phyloP scores from a whole-genome alignment of 352 stramenopile species.

The Pythium sukuiense region DNA sequence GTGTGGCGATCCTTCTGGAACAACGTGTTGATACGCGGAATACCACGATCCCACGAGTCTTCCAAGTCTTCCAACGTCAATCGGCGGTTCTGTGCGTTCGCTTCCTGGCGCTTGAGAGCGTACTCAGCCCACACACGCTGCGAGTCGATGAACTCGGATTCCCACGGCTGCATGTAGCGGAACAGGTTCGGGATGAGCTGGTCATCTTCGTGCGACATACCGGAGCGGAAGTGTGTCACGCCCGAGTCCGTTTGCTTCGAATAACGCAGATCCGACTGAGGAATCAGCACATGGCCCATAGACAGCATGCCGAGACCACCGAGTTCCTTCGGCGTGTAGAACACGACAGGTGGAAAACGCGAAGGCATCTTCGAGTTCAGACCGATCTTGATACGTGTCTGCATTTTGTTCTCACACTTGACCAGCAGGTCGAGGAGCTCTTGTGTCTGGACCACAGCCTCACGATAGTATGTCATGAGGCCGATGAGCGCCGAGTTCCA shows the following conservation, averaged over 20 bases:
- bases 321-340: constrained; percentile 99
- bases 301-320: constrained; percentile 99
- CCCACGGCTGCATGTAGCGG: constrained; percentile 98
- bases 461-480: constrained; percentile 99
- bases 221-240: constrained; percentile 99
- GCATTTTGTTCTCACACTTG: constrained; percentile 99
- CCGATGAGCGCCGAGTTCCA: constrained; percentile 94
- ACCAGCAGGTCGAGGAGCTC: constrained; percentile 99
- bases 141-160: constrained; percentile 99
- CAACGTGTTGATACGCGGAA: constrained; percentile 96
- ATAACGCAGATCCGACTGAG: constrained; percentile 98
- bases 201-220: constrained; percentile 97
- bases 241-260: constrained; percentile 98
- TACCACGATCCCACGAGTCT: constrained; percentile 99
- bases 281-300: constrained; percentile 99
- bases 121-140: constrained; percentile 99
- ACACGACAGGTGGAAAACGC: constrained; percentile 98
- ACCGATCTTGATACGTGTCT: constrained; percentile 99
- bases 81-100: constrained; percentile 98
- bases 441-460: constrained; percentile 99
- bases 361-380: constrained; percentile 99
- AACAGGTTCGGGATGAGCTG: constrained; percentile 99
- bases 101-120: constrained; percentile 98
- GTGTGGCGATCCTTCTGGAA: constrained; percentile 99
- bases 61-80: constrained; percentile 99